Base-by-base conservation (phyloP, 805 yeast species). In the Sugiyamaella valdiviana region DNA sequence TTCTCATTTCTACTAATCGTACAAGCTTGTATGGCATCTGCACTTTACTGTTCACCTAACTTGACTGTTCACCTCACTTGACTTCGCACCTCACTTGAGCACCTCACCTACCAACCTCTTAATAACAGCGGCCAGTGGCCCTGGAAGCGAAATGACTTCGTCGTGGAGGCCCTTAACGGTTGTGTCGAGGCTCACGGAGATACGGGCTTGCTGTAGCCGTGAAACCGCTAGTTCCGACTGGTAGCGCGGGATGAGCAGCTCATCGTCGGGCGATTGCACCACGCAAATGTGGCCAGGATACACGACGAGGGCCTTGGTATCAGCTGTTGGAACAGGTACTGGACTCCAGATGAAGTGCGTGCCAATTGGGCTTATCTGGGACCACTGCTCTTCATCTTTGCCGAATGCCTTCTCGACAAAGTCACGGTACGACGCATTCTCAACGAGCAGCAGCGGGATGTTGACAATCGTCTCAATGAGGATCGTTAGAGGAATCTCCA, bases 401-500 rank as follows among this genome's bases (percentile, higher is more conserved):
- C 67, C 66, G 59, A 82, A 83, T 0, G 93, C 89, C 36, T 76
- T 77, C 2, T 64, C 54, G 0, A 86, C 80, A 61, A 85, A 85
- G 4, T 62, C 64, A 12, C 58, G 55, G 61, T 85, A 87, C 4
- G 55, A 57, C 0, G 85, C 84, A 60, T 85, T 82, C 58, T 84
- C 93, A 1, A 64, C 63, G 0, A 82, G 52, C 44, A 87, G 63
- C 10, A 67, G 68, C 0, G 49, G 53, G 4, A 82, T 61, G 53
- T 82, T 76, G 63, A 75, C 85, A 44, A 87, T 86, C 0, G 95
- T 95, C 57, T 85, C 95, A 1, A 83, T 58, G 2, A 57, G 52
- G 16, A 61, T 39, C 2, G 59, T 42, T 36, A 35, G 23, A 7
- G 37, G 12, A 22, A 48, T 24, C 38, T 53, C 45, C 7, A 35